phyloP scores from a whole-genome alignment of 768 basidiomycete species.

The Tylopilus felleus region DNA sequence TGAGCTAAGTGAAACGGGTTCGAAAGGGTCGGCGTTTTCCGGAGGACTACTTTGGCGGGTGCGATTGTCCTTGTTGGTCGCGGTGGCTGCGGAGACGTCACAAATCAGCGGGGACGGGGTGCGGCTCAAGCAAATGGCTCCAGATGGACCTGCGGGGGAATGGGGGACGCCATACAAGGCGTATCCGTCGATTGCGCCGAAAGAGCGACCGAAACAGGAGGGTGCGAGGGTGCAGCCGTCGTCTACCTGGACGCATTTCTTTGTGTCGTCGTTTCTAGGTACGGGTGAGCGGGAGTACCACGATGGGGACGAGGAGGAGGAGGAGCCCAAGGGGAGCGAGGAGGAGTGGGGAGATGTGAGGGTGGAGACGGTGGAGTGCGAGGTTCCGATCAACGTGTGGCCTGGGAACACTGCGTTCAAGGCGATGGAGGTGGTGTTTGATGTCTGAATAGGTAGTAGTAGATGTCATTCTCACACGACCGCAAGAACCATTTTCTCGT shows the following conservation, averaged over 20 bases:
- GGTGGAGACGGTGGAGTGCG: slow-evolving; percentile 91
- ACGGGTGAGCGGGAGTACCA: slow-evolving; percentile 50
- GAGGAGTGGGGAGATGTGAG: slow-evolving; percentile 63
- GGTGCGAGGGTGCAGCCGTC: not conserved
- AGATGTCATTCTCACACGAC: too few species aligned
- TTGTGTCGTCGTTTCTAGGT: slow-evolving; percentile 40
- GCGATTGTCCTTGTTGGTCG: slow-evolving; percentile 80
- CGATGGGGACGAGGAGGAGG: slow-evolving; percentile 45
- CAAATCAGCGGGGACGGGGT: slow-evolving; percentile 48
- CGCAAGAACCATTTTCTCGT: too few species aligned
- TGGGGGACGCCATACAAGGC: slow-evolving; percentile 74
- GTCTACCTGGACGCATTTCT: slow-evolving; percentile 38
- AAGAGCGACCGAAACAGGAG: slow-evolving; percentile 40
- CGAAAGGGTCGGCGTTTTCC: slow-evolving; percentile 19
- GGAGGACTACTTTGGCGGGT: slow-evolving; percentile 94
- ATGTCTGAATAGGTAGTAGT: slow-evolving; percentile 40
- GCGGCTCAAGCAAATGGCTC: slow-evolving; percentile 48
- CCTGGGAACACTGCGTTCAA: slow-evolving; percentile 87
- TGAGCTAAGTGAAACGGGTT: slow-evolving; percentile 39
- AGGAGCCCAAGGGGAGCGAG: slow-evolving; percentile 46
- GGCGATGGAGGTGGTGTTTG: slow-evolving; percentile 74
- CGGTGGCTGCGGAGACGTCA: slow-evolving; percentile 51
- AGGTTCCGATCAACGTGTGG: slow-evolving; percentile 86
- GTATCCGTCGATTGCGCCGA: slow-evolving; percentile 52
- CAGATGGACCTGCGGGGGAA: slow-evolving; percentile 60